Evolutionary conservation across 805 yeast species (phyloP), one percentile per base, ranked within the genome.

Genomic region (Candida easanensis): DNA sequence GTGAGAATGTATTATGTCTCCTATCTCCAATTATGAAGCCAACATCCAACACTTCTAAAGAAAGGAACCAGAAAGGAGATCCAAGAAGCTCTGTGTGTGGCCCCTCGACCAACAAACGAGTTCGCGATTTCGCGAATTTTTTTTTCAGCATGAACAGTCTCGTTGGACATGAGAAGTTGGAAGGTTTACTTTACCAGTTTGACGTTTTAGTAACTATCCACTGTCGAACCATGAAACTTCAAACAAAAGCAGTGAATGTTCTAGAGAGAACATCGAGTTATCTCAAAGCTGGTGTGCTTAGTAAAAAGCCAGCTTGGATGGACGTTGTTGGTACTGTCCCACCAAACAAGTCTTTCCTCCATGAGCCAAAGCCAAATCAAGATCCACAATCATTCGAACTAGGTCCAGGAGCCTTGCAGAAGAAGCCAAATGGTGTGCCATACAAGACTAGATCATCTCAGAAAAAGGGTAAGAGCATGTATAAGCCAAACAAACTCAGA

Each of bases 291-390:
- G 91, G 95, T 2, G 68, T 83, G n/a, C 71, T 88, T 36, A 70
- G 64, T 25, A 65, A 74, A 25, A 83, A 84, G 57, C 99, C 99
- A 2, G 82, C 82, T 1, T 93, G 98, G 99, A 88, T 75, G 64
- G 80, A 82, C 50, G 91, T 86, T 5, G 88, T 93, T 14, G 86
- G 87, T 4, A 73, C 81, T 21, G 74, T 83, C 53, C 97, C 97
- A 31, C 98, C 98, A 27, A 69, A 76, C 33, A 74, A 75, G 46
- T 79, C 80, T 52, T 74, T 82, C 52, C 45, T 54, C 8, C 56
- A 55, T 36, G 54, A 49, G 39, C 63, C 62, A 26, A 60, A 55
- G 30, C 18, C 18, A 5, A n/a, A 27, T 13, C 22, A 19, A 4
- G 34, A 36, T 10, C 27, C 19, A 7, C 48, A 43, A 23, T 19